Evolutionary conservation across 345 rosid species (phyloP).

Genomic region (Combretum micranthum): DNA sequence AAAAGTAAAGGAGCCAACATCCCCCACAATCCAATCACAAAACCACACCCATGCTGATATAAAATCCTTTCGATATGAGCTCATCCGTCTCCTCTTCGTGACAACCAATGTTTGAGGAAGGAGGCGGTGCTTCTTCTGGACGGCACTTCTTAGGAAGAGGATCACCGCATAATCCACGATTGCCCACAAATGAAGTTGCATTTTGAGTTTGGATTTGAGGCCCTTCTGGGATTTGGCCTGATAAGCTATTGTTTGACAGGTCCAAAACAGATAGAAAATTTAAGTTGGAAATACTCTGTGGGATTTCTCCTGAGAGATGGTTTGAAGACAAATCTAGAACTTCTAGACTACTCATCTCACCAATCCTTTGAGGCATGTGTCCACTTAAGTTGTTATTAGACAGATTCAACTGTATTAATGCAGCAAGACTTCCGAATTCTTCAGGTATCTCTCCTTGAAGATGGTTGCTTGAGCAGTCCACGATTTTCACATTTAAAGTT

Average conservation of each 20-base stretch:
- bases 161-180: too few relatives aligned
- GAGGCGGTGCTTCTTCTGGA: too few relatives aligned
- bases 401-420: constrained; percentile 17
- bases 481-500: not conserved
- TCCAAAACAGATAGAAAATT: too few relatives aligned
- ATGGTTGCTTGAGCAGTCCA: constrained; percentile 22
- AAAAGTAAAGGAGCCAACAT: constrained; percentile 2
- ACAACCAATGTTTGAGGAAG: too few relatives aligned
- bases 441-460: constrained; percentile 14
- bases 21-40: constrained; percentile 7
- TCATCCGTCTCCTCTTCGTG: too few relatives aligned
- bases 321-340: constrained; percentile 25
- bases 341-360: constrained; percentile 14
- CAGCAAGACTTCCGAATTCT: constrained; percentile 9
- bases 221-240: constrained; percentile 3
- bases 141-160: too few relatives aligned
- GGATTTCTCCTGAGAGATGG: too few relatives aligned
- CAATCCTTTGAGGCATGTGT: constrained; percentile 9
- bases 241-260: constrained; percentile 21
- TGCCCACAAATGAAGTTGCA: too few relatives aligned
- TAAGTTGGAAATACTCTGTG: too few relatives aligned
- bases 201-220: not conserved
- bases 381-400: constrained; percentile 15
- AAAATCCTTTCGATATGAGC: too few relatives aligned
- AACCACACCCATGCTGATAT: too few relatives aligned